Percentiles rank a stretch among this genome's conserved stretches.
phyloP scores from a whole-genome alignment of 495 filamentous ascomycete genomes.

The Thermothielavioides terrestris region DNA sequence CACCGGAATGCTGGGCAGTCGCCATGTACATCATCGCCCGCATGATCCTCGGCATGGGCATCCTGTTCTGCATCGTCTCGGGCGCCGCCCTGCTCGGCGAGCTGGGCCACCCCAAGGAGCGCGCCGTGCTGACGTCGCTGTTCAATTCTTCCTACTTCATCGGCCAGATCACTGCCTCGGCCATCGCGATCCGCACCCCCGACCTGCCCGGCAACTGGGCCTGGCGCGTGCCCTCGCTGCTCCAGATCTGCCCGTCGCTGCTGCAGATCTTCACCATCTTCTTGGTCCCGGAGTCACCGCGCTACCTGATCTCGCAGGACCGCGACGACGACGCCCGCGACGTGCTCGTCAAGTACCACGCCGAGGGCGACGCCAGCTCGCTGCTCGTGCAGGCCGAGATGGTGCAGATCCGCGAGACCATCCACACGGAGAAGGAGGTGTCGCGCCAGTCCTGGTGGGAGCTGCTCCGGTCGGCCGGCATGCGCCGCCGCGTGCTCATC shows the following conservation, averaged over 20 bases:
- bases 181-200: constrained; percentile 52
- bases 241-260: constrained; percentile 48
- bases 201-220: constrained; percentile 49
- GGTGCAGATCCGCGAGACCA: constrained; percentile 51
- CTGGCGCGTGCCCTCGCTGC: constrained; percentile 57
- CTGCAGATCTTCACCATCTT: constrained; percentile 49
- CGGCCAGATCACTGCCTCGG: constrained; percentile 54
- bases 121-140: constrained; percentile 55
- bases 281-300: constrained; percentile 30
- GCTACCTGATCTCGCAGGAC: constrained; percentile 52
- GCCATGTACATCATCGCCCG: constrained; percentile 59
- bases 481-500: constrained; percentile 49
- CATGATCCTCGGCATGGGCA: constrained; percentile 56
- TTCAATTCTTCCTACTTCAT: constrained; percentile 61
- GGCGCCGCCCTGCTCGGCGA: constrained; percentile 58
- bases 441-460: constrained; percentile 50
- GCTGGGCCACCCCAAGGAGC: constrained; percentile 57
- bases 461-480: constrained; percentile 47
- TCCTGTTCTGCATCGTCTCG: constrained; percentile 56
- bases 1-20: constrained; percentile 18
- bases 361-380: constrained; percentile 47
- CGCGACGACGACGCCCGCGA: constrained; percentile 49
- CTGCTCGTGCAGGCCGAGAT: constrained; percentile 52
- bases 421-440: constrained; percentile 48
- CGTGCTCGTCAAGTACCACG: constrained; percentile 54